Evolutionary conservation across 768 basidiomycete species (phyloP), one percentile per base, ranked within the genome.

Genomic region (Boletus reticuloceps): DNA sequence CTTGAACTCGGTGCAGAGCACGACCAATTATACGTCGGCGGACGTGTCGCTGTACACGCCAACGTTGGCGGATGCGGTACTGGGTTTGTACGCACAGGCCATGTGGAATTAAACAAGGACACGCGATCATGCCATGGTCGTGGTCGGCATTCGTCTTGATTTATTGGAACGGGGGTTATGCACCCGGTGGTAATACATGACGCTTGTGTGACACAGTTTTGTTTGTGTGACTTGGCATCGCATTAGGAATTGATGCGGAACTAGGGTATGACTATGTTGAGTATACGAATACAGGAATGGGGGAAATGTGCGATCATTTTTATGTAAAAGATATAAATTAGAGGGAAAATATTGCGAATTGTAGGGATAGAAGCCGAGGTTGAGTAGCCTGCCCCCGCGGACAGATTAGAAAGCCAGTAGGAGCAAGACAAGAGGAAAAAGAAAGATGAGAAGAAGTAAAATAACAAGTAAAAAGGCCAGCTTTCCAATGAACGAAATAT

Each of bases 11-110:
- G 64, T 85, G 22, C 83, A 87, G 71, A 77, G 41, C 8, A 64
- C 58, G 27, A 81, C 73, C 68, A 75, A 64, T 4, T 91, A 80
- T 62, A 79, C 80, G 3, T 62, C 65, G 0, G 62, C 73, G 12
- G 84, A 91, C 64, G 81, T 85, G 1, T 53, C 62, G 34, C n/a
- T 60, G 34, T 91, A 91, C 67, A 80, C 82, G 34, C 69, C 76
- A 5, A 65, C 84, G 46, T 55, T 64, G 64, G 64, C 73, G 5
- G 61, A 77, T 34, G 71, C 68, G 43, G 67, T 77, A 52, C 50
- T 79, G 37, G 75, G 73, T 32, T 19, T 68, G 55, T 80, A 74
- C 61, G 79, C 79, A n/a, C 62, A 66, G 50, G 62, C 60, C 20
- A 61, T 25, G 49, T 71, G 71, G 72, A 71, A 53, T 9, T 47